Conservation (phyloP, 1,284 basidiomycete genomes). For the Melampsora abietis-canadensis region DNA sequence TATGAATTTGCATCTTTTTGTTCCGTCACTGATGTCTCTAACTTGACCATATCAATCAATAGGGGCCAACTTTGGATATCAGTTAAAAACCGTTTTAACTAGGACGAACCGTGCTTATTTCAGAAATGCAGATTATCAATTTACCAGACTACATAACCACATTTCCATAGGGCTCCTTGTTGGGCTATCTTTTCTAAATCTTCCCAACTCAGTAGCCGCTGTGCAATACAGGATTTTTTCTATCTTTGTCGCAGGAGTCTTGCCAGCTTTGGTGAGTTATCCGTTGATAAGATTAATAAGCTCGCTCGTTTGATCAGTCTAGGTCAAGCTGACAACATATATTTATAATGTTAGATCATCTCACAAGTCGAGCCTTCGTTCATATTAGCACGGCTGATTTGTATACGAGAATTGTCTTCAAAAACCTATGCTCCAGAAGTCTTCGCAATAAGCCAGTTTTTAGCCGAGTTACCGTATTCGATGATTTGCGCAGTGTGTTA, state of each 20-base stretch:
- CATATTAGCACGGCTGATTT: slow-evolving; percentile 70
- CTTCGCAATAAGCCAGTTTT: slow-evolving; percentile 75
- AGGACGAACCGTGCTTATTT: slow-evolving; percentile 75
- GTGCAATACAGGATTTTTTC: slow-evolving; percentile 81
- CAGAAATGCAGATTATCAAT: slow-evolving; percentile 74
- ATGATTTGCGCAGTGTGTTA: slow-evolving; percentile 66
- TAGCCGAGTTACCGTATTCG: slow-evolving; percentile 75
- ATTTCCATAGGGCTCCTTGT: not conserved
- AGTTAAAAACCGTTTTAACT: slow-evolving; percentile 69
- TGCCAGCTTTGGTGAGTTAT: slow-evolving; percentile 47
- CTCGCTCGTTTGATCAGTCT: slow-evolving; percentile 48
- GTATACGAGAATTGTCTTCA: slow-evolving; percentile 63
- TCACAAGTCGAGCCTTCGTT: slow-evolving; percentile 79
- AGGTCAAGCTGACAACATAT: not conserved
- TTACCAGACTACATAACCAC: slow-evolving; percentile 70
- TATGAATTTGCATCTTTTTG: not conserved
- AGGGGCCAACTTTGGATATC: slow-evolving; percentile 70
- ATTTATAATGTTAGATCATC: slow-evolving; percentile 58
- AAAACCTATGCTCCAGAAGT: slow-evolving; percentile 70
- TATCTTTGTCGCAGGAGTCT: slow-evolving; percentile 55
- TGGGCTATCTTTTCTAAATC: slow-evolving; percentile 63
- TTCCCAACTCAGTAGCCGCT: slow-evolving; percentile 65
- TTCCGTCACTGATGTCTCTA: not conserved
- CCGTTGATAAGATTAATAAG: slow-evolving; percentile 56
- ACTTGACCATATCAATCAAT: slow-evolving; percentile 35